phyloP scores from a whole-genome alignment of 352 stramenopile species.

The Phytophthora chlamydospora region DNA sequence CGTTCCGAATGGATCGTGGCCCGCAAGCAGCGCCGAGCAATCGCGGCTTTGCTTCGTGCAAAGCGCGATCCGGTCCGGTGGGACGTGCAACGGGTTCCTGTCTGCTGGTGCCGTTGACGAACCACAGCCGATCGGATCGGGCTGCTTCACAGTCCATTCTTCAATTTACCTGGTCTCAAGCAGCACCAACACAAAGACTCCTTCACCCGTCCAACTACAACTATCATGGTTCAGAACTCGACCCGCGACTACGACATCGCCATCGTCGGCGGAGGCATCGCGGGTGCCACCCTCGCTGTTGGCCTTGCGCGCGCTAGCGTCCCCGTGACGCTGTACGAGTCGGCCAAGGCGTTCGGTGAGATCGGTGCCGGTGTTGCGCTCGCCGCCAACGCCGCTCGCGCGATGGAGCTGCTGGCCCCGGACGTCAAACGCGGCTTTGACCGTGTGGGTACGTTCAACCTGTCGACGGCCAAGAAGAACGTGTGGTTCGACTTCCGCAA shows the following conservation, averaged over 20 bases:
- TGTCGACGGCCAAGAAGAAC: constrained; percentile 38
- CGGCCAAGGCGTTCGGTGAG: constrained; percentile 37
- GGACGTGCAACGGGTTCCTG: neutral
- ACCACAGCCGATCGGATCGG: constrained; percentile 9
- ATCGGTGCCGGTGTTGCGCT: constrained; percentile 38
- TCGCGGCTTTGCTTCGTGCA: neutral
- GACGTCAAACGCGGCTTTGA: constrained; percentile 41
- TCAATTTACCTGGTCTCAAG: constrained; percentile 17
- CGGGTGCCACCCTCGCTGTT: constrained; percentile 33
- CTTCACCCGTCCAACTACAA: neutral
- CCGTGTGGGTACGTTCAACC: constrained; percentile 43
- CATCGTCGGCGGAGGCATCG: constrained; percentile 39
- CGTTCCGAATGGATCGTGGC: constrained; percentile 12
- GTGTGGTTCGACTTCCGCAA: constrained; percentile 48
- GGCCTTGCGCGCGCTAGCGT: constrained; percentile 32
- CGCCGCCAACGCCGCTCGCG: constrained; percentile 29
- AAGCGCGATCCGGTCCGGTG: constrained; percentile 1
- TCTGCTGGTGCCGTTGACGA: constrained; percentile 10
- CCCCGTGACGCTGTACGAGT: constrained; percentile 41
- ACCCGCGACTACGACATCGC: constrained; percentile 35
- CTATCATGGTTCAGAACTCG: constrained; percentile 28
- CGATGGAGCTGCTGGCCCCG: constrained; percentile 36
- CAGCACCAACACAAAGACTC: constrained; percentile 9
- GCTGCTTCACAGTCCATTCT: constrained; percentile 15
- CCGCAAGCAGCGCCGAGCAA: constrained; percentile 26